phyloP scores from a whole-genome alignment of 345 rosid species.

The Conringia planisiliqua region DNA sequence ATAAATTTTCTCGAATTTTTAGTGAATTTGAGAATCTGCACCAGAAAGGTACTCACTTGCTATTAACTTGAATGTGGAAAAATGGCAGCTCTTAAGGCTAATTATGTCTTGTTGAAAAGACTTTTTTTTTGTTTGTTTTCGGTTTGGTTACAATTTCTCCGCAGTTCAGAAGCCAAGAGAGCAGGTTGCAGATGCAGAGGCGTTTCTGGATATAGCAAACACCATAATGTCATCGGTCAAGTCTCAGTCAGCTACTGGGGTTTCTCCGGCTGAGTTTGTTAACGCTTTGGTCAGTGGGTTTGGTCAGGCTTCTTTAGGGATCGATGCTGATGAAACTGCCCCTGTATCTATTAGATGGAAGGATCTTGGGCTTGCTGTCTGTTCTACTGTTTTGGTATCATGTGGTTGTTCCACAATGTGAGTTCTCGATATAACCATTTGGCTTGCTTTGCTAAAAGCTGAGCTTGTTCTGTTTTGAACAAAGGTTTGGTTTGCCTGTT shows the following conservation, averaged over 20 bases:
- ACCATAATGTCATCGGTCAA: constrained; percentile 66
- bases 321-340: constrained; percentile 38
- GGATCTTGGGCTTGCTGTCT: constrained; percentile 60
- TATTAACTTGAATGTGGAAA: background rate
- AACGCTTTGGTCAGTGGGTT: constrained; percentile 47
- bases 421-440: constrained; percentile 28
- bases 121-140: background rate
- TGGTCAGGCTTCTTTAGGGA: constrained; percentile 37
- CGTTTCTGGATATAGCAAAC: constrained; percentile 63
- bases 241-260: constrained; percentile 60
- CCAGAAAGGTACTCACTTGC: constrained; percentile 41
- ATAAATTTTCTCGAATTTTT: constrained; percentile 53
- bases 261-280: constrained; percentile 61
- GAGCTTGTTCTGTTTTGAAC: background rate
- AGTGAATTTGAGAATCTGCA: constrained; percentile 68
- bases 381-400: constrained; percentile 46
- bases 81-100: background rate
- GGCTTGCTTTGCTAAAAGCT: background rate
- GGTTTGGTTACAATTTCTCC: background rate
- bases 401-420: constrained; percentile 77
- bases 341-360: constrained; percentile 62
- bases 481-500: background rate
- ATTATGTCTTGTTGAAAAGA: background rate
- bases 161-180: constrained; percentile 87
- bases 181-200: constrained; percentile 93